A percentile compares a stretch with the other conserved stretches of the same genome.
These are phyloP conservation scores for Schizophyllum amplum DNA, from an alignment of 1,284 basidiomycete genomes.

Conservation along the genomic window DNA sequence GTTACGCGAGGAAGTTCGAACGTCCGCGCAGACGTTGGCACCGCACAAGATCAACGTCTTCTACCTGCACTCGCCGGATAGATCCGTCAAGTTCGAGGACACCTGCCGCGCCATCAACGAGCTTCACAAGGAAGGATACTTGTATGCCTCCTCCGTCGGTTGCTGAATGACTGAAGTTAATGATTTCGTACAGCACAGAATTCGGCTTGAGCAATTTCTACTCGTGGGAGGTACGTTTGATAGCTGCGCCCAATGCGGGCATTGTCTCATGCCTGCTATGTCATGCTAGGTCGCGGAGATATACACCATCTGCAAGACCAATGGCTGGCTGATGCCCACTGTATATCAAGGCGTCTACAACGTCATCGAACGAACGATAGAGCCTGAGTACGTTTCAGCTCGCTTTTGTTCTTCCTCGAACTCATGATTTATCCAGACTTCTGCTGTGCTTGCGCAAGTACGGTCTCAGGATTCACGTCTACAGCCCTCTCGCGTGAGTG, in stretches of 20 bases:
- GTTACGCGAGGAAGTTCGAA: neutral
- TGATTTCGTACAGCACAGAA: slow-evolving; percentile 16
- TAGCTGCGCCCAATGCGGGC: no score
- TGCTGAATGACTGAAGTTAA: slow-evolving; percentile 18
- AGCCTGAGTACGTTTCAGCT: slow-evolving; percentile 20
- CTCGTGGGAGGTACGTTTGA: slow-evolving; percentile 5
- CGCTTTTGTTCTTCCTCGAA: neutral
- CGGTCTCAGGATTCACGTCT: slow-evolving; percentile 8
- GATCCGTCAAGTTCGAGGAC: slow-evolving; percentile 10
- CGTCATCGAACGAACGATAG: slow-evolving; percentile 18
- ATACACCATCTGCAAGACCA: slow-evolving; percentile 19
- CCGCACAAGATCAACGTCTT: neutral
- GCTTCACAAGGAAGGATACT: slow-evolving; percentile 32
- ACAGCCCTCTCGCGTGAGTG: slow-evolving; percentile 7
- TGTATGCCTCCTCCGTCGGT: slow-evolving; percentile 14
- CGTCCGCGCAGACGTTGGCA: neutral
- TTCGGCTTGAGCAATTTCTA: slow-evolving; percentile 15
- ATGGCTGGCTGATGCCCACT: slow-evolving; percentile 29
- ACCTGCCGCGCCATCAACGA: slow-evolving; percentile 33
- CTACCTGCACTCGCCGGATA: slow-evolving; percentile 9
- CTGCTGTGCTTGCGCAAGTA: slow-evolving; percentile 14
- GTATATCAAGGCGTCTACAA: slow-evolving; percentile 33
- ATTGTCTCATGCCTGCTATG: neutral
- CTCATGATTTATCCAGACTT: slow-evolving; percentile 3
- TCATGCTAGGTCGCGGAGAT: slow-evolving; percentile 21